Percentiles rank a stretch among this genome's conserved stretches.
Evolutionary conservation across 2,329 filamentous ascomycete species (phyloP).

Genomic region (Xylariaceae sp.): DNA sequence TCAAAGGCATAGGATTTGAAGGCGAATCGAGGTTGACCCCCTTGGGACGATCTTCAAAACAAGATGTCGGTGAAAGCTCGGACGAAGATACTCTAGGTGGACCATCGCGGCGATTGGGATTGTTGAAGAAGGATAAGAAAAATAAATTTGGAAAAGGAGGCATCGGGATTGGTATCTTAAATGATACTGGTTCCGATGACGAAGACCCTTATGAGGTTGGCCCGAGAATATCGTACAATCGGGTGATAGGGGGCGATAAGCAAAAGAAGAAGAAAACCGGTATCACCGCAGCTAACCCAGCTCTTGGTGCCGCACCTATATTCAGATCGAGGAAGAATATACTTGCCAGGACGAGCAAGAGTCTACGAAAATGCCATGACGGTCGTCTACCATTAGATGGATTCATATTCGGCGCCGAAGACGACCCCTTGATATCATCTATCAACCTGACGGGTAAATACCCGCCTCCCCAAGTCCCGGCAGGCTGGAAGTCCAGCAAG

Average conservation of each 20-base stretch:
- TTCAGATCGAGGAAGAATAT: constrained; percentile 66
- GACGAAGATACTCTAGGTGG: constrained; percentile 45
- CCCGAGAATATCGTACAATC: constrained; percentile 82
- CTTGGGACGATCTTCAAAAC: constrained; percentile 26
- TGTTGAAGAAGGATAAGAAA: constrained; percentile 44
- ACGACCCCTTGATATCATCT: constrained; percentile 43
- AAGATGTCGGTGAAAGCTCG: constrained; percentile 32
- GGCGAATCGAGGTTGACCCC: constrained; percentile 51
- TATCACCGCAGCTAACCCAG: constrained; percentile 53
- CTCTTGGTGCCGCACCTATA: constrained; percentile 61
- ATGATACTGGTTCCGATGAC: constrained; percentile 90
- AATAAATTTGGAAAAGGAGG: constrained; percentile 53
- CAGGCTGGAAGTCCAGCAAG: constrained; percentile 67
- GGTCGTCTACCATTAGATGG: constrained; percentile 74
- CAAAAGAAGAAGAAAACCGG: constrained; percentile 68
- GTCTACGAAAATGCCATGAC: constrained; percentile 71
- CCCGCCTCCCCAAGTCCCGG: constrained; percentile 61
- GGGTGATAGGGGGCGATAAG: constrained; percentile 72
- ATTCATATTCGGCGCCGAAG: constrained; percentile 63
- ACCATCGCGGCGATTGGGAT: constrained; percentile 26
- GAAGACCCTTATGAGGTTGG: constrained; percentile 93
- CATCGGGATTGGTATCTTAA: constrained; percentile 82
- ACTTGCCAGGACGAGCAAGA: constrained; percentile 36
- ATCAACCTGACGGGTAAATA: constrained; percentile 44
- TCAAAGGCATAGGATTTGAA: constrained; percentile 64